Evolutionary conservation across 495 filamentous ascomycete genomes (phyloP), one percentile per base, ranked within the genome.

Genomic region (Talaromyces wortmannii): DNA sequence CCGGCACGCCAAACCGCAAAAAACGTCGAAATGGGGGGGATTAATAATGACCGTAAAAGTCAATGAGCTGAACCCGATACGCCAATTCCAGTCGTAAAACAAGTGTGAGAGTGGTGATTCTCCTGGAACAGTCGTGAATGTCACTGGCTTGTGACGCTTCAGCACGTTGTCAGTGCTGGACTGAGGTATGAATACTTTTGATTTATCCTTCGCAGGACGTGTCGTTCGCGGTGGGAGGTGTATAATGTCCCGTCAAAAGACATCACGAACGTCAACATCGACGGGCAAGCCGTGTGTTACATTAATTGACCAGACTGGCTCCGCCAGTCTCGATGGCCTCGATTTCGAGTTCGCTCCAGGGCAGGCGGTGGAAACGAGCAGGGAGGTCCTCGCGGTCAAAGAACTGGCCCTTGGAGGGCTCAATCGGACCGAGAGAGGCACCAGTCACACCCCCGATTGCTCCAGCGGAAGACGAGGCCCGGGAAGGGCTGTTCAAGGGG

Each of bases 301-400:
- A 63, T 76, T 74, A 80, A 56, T 70, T 76, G 69, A 71, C 77
- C 59, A 87, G 63, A 61, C 83, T 88, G 12, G 92, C 94, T 53
- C 94, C 94, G 30, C 91, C 95, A 31, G 87, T 88, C 81, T 97
- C 91, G 53, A 98, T 79, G 32, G 91, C 91, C 67, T 97, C 95
- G 55, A 98, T 98, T 79, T 98, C 94, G 45, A 84, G 85, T 61
- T 84, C 66, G 29, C 77, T 85, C 69, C 89, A 85, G 15, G 83
- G 78, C 12, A 80, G 74, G 52, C 92, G 79, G 61, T 87, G 83
- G 66, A 96, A 98, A 58, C 91, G 82, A 52, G 72, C 58, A 29
- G 95, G 94, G 11, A 98, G 83, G 69, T 98, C 86, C 57, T 82
- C 84, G 53, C 92, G 87, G 74, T 97, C 94, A 65, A 95, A 97